These are phyloP conservation scores for Apiotrichum porosum DNA, from an alignment of 1,284 basidiomycete genomes.

Conservation along the genomic window DNA sequence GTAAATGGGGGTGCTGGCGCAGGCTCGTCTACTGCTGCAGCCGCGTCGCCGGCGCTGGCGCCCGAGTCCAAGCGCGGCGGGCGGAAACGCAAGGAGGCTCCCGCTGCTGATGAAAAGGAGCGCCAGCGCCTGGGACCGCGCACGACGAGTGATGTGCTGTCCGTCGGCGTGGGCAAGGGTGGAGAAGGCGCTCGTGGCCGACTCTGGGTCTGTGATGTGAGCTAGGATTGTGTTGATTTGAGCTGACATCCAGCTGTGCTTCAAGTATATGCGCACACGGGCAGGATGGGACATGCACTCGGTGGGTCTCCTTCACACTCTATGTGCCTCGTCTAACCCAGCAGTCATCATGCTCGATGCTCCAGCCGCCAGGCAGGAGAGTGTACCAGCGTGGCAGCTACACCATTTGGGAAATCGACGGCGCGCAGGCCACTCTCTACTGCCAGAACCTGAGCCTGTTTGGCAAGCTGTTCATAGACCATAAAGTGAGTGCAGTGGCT, in stretches of 20 bases:
- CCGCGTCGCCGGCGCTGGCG: neutral
- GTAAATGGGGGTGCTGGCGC: constrained; percentile 50
- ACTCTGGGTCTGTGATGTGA: constrained; percentile 48
- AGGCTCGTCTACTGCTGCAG: neutral
- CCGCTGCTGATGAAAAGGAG: neutral
- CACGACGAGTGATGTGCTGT: constrained; percentile 65
- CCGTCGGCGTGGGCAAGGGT: constrained; percentile 59
- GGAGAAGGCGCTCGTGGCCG: constrained; percentile 41
- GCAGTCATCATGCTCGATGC: constrained; percentile 66
- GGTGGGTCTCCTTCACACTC: constrained; percentile 53
- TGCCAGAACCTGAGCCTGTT: constrained; percentile 94
- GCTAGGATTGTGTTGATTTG: constrained; percentile 2
- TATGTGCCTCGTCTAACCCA: neutral
- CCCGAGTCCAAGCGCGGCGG: constrained; percentile 1
- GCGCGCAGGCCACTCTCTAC: constrained; percentile 77
- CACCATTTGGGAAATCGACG: constrained; percentile 94
- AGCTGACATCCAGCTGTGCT: constrained; percentile 59
- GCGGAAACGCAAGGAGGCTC: constrained; percentile 10
- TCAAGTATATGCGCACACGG: constrained; percentile 88
- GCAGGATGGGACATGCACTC: constrained; percentile 67
- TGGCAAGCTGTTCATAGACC: constrained; percentile 98
- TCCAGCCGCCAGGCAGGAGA: constrained; percentile 78
- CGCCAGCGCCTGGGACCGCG: constrained; percentile 3
- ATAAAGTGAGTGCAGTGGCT: constrained; percentile 56
- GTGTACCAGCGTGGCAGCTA: constrained; percentile 88